These are phyloP conservation scores for Ehretia macrophylla DNA, from an alignment of 257 asterid species.

Conservation along the genomic window DNA sequence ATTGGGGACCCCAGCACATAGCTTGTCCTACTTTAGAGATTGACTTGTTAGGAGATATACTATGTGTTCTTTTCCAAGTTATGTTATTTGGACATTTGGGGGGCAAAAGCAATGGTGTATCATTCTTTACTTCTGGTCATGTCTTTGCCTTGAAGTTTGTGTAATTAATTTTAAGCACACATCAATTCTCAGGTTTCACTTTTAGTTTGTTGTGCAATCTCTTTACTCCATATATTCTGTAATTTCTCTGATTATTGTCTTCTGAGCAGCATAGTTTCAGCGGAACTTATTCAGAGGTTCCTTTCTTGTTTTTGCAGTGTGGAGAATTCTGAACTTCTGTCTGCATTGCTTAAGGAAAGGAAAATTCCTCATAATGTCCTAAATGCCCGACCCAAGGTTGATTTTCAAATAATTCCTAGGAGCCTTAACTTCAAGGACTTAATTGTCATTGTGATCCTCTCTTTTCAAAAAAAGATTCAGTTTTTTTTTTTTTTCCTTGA, in stretches of 20 bases:
- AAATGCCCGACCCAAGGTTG: slow-evolving; percentile 96
- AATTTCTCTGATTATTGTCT: not conserved
- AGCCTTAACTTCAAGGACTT: slow-evolving; percentile 11
- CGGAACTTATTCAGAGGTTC: not conserved
- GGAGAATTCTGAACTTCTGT: slow-evolving; percentile 86
- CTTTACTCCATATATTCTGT: not conserved
- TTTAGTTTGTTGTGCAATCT: too few relatives aligned
- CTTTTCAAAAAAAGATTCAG: not conserved
- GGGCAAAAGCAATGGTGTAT: too few relatives aligned
- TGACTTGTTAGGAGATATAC: too few relatives aligned
- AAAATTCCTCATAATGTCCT: slow-evolving; percentile 91
- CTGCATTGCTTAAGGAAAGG: slow-evolving; percentile 64
- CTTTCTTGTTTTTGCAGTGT: slow-evolving; percentile 57
- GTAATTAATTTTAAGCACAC: too few relatives aligned
- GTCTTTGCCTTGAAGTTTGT: too few relatives aligned
- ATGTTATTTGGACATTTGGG: too few relatives aligned
- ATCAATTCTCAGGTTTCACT: too few relatives aligned
- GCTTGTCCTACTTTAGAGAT: too few relatives aligned
- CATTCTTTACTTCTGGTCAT: too few relatives aligned
- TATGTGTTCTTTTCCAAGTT: too few relatives aligned
- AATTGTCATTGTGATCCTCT: slow-evolving; percentile 5
- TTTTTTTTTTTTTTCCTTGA: not conserved
- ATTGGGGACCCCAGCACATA: too few relatives aligned
- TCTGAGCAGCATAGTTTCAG: not conserved
- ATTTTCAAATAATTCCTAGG: slow-evolving; percentile 9